These are phyloP conservation scores for Pseudopithomyces chartarum DNA, from an alignment of 2,329 filamentous ascomycete species.

Conservation along the genomic window DNA sequence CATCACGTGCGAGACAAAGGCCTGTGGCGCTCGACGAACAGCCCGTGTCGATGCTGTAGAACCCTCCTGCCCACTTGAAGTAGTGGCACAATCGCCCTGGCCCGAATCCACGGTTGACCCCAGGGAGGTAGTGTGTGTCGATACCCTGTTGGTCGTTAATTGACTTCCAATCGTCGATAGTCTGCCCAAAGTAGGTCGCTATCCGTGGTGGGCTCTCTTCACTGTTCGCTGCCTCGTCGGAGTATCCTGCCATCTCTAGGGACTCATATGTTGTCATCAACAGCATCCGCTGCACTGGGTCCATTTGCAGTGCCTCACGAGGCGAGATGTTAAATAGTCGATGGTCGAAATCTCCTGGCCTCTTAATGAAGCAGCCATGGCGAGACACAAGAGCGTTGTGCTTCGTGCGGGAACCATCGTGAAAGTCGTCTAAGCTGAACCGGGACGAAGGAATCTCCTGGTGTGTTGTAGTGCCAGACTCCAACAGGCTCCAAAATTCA, in stretches of 20 bases:
- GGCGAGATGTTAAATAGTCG: constrained; percentile 30
- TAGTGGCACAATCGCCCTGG: constrained; percentile 44
- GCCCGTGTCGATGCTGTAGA: constrained; percentile 31
- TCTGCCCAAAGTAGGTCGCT: constrained; percentile 35
- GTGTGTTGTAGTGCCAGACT: constrained; percentile 37
- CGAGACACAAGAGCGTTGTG: background rate
- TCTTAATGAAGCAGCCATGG: constrained; percentile 17
- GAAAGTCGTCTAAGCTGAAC: constrained; percentile 40
- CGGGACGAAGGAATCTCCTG: constrained; percentile 22
- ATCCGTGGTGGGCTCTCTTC: constrained; percentile 11
- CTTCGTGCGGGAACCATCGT: constrained; percentile 11
- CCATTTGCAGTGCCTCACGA: constrained; percentile 24
- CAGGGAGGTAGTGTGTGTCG: constrained; percentile 55
- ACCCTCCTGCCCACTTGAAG: too few relatives aligned
- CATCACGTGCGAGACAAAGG: constrained; percentile 23
- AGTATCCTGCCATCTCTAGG: constrained; percentile 21
- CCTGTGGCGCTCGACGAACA: constrained; percentile 22
- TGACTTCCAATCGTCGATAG: constrained; percentile 29
- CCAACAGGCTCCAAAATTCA: constrained; percentile 45
- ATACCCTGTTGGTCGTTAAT: background rate
- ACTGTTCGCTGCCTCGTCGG: background rate
- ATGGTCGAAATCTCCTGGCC: constrained; percentile 25
- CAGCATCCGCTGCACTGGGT: constrained; percentile 21
- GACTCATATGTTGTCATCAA: constrained; percentile 26
- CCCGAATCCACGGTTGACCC: constrained; percentile 56